Evolutionary conservation across 1,284 basidiomycete species (phyloP).

Genomic region (Rugosomyces carneus): DNA sequence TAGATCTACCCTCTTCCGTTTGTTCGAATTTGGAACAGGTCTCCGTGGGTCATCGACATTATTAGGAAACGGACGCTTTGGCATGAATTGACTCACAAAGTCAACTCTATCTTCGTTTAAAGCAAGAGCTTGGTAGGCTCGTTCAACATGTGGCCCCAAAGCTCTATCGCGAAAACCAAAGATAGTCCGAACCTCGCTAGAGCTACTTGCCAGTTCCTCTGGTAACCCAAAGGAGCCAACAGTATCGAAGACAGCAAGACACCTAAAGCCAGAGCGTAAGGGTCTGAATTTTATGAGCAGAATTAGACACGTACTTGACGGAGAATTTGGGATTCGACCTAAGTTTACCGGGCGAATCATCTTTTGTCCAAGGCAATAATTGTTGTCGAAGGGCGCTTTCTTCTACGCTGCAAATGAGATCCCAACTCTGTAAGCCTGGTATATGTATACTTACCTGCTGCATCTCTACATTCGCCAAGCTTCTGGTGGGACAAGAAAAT

Average conservation of each 20-base stretch:
- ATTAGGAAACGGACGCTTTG: background rate
- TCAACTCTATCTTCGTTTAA: conserved; percentile 59
- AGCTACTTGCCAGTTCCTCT: conserved; percentile 46
- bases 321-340: conserved; percentile 49
- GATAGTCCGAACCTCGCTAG: conserved; percentile 36
- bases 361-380: conserved; percentile 47
- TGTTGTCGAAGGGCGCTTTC: conserved; percentile 33
- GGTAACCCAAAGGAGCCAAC: conserved; percentile 65
- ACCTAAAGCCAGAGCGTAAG: conserved; percentile 32
- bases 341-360: conserved; percentile 43
- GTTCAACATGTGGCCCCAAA: conserved; percentile 57
- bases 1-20: conserved; percentile 42
- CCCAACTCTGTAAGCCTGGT: background rate
- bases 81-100: conserved; percentile 41
- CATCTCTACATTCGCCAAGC: conserved; percentile 45
- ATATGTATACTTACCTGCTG: conserved; percentile 30
- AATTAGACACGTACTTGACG: conserved; percentile 43
- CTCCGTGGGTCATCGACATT: conserved; percentile 26
- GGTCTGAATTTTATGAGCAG: conserved; percentile 2
- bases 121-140: conserved; percentile 62
- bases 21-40: conserved; percentile 59
- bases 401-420: conserved; percentile 29
- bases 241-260: conserved; percentile 68
- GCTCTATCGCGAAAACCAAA: conserved; percentile 58
- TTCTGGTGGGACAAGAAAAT: conserved; percentile 59